Conservation (phyloP, 129 eudicot species). For the Flaveria sonorensis region DNA sequence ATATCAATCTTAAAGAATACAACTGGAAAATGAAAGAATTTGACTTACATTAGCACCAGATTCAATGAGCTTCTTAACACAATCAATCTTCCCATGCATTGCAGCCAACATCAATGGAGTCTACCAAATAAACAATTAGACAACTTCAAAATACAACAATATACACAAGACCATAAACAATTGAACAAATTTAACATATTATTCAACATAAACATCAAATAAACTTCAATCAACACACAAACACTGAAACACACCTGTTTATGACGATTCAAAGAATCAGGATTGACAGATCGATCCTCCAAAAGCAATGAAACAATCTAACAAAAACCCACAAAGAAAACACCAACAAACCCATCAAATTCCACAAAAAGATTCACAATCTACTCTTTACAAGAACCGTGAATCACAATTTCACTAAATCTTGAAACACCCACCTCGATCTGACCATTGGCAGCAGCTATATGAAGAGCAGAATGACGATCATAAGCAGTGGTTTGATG, state of each 20-base stretch:
- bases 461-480: conserved; percentile 64
- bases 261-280: conserved; percentile 61
- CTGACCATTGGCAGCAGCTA: conserved; percentile 88
- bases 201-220: conserved; percentile 11
- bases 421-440: conserved; percentile 56
- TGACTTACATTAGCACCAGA: conserved; percentile 90
- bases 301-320: conserved; percentile 69
- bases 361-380: too few relatives aligned
- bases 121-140: conserved; percentile 37
- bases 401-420: too few relatives aligned
- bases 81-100: conserved; percentile 69
- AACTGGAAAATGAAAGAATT: conserved; percentile 7
- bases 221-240: conserved; percentile 3
- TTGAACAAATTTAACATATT: neutral
- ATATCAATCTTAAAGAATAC: neutral
- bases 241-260: conserved; percentile 56
- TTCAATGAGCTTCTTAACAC: conserved; percentile 68
- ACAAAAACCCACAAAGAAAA: neutral
- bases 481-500: conserved; percentile 40
- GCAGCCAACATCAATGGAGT: conserved; percentile 92
- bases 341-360: too few relatives aligned
- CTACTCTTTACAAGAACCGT: too few relatives aligned
- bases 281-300: conserved; percentile 52
- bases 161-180: conserved; percentile 14
- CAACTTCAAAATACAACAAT: neutral